Evolutionary conservation across 257 asterid species (phyloP).

Genomic region (Forsythia suspensa): DNA sequence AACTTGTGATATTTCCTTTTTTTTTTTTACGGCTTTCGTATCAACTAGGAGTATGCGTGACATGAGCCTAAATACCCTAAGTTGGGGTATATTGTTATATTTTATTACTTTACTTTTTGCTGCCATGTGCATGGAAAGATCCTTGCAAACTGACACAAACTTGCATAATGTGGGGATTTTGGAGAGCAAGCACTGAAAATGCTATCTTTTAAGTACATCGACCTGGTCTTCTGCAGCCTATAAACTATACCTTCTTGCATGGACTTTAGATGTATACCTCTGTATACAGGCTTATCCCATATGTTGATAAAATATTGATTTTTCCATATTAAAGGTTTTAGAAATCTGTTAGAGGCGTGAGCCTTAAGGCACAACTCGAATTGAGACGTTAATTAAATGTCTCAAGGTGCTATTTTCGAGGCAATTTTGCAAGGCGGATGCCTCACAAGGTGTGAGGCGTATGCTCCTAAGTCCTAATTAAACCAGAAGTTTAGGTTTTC

Average conservation of each 20-base stretch:
- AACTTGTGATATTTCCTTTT: constrained; percentile 1
- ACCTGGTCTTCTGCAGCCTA: not conserved
- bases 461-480: not conserved
- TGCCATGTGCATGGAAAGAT: not conserved
- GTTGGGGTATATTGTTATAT: not conserved
- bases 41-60: constrained; percentile 1
- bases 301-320: not conserved
- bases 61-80: not conserved
- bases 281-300: not conserved
- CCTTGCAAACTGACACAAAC: not conserved
- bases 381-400: too few relatives aligned
- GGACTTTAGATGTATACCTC: not conserved
- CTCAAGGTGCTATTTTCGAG: not conserved
- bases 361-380: too few relatives aligned
- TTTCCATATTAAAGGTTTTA: too few relatives aligned
- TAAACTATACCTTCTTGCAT: not conserved
- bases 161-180: not conserved
- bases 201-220: not conserved
- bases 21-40: not conserved
- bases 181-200: constrained; percentile 5
- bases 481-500: not conserved
- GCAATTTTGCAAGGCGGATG: not conserved
- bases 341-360: too few relatives aligned
- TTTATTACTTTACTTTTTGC: not conserved
- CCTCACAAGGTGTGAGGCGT: not conserved